A percentile compares a stretch with the other conserved stretches of the same genome.
Evolutionary conservation across 768 basidiomycete species (phyloP).

Genomic region (Termitomyces eurrhizus): DNA sequence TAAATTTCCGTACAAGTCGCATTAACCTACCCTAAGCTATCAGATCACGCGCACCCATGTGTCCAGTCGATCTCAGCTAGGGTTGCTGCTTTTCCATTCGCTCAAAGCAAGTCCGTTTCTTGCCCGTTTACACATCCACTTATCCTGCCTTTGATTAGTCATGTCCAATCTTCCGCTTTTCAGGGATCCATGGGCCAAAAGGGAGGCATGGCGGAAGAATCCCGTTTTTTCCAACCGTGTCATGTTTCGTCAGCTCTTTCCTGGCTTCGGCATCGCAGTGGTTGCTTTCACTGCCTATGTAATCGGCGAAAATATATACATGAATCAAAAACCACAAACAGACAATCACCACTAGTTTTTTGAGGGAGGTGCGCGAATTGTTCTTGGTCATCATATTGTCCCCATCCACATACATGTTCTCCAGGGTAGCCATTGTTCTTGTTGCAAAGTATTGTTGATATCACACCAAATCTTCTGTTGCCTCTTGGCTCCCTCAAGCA

Average conservation of each 20-base stretch:
- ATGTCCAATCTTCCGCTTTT: conserved; percentile 73
- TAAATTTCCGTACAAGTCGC: conserved; percentile 39
- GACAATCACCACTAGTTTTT: conserved; percentile 24
- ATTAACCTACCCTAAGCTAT: conserved; percentile 56
- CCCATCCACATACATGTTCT: neutral
- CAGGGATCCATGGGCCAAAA: conserved; percentile 92
- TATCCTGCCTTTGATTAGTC: conserved; percentile 14
- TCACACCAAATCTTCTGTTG: neutral
- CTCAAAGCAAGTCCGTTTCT: conserved; percentile 12
- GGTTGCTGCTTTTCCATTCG: conserved; percentile 3
- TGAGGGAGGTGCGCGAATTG: conserved; percentile 10
- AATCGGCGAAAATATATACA: conserved; percentile 69
- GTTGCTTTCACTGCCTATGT: conserved; percentile 93
- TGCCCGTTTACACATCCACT: conserved; percentile 9
- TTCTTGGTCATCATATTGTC: neutral
- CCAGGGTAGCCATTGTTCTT: neutral
- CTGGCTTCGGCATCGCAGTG: conserved; percentile 91
- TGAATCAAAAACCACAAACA: conserved; percentile 30
- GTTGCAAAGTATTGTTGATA: neutral
- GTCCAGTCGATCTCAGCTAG: neutral
- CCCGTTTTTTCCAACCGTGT: conserved; percentile 83
- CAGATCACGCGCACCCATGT: conserved; percentile 26
- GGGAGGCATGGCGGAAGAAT: conserved; percentile 89
- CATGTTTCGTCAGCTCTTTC: conserved; percentile 90
- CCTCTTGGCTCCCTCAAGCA: neutral